Evolutionary conservation across 768 basidiomycete genomes (phyloP).

Genomic region (Bullera alba): DNA sequence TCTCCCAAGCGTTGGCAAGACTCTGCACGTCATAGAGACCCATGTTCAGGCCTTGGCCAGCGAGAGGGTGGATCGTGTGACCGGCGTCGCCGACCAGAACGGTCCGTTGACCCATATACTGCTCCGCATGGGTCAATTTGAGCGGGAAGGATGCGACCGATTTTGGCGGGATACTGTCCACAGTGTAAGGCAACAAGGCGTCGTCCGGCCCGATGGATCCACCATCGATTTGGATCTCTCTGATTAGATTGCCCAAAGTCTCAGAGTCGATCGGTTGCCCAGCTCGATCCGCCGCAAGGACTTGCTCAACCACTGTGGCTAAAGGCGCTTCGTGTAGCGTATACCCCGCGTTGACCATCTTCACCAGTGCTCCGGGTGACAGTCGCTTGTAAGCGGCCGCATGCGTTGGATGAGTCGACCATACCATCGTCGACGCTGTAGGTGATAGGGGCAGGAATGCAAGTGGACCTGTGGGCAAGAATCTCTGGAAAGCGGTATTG

Average conservation of each 20-base stretch:
- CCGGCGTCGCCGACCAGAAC: conserved; percentile 94
- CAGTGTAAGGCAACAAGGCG: conserved; percentile 67
- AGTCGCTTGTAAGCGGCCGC: conserved; percentile 65
- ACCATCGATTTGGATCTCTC: not conserved
- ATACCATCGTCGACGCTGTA: conserved; percentile 77
- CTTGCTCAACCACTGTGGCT: conserved; percentile 20
- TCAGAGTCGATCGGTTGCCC: conserved; percentile 48
- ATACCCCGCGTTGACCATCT: conserved; percentile 87
- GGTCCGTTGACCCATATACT: conserved; percentile 73
- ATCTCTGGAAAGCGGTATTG: conserved; percentile 83
- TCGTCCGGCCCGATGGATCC: conserved; percentile 53
- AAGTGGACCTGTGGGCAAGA: conserved; percentile 89
- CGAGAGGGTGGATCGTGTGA: conserved; percentile 88
- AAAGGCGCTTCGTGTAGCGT: conserved; percentile 48
- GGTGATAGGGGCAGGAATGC: conserved; percentile 85
- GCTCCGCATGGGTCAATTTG: conserved; percentile 73
- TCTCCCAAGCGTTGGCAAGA: conserved; percentile 60
- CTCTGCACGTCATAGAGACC: conserved; percentile 80
- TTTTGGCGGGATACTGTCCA: conserved; percentile 62
- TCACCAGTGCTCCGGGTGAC: conserved; percentile 58
- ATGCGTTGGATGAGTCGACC: conserved; percentile 76
- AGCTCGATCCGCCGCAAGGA: conserved; percentile 12
- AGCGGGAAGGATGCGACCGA: conserved; percentile 86
- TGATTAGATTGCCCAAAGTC: conserved; percentile 46
- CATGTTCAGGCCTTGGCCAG: conserved; percentile 90